Percentiles rank a stretch among this genome's conserved stretches.
These are phyloP conservation scores for Salix brachista DNA, from an alignment of 345 rosid species.

Conservation along the genomic window DNA sequence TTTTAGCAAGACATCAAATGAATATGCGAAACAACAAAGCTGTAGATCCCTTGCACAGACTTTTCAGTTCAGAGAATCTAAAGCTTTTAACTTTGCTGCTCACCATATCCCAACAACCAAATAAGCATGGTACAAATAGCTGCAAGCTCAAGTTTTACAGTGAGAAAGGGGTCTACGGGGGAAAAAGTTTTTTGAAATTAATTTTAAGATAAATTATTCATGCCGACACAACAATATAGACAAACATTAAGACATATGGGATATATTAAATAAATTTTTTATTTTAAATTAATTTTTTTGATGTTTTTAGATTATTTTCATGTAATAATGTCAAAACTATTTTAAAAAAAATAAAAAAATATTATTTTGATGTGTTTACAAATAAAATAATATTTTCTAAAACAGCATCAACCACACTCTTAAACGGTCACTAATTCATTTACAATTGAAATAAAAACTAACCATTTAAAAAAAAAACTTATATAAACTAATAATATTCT, in stretches of 20 bases:
- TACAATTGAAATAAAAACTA: no score
- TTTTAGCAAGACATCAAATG: neutral
- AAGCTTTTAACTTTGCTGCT: neutral
- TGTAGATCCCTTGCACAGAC: conserved; percentile 2
- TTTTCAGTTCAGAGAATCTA: conserved; percentile 1
- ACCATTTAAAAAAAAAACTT: no score
- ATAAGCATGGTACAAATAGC: neutral
- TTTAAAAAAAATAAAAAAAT: no score
- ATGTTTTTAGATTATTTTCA: no score
- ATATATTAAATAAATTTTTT: neutral
- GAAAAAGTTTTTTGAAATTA: no score
- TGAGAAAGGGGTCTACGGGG: neutral
- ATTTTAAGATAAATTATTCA: neutral
- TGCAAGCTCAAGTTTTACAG: neutral
- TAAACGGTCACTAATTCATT: no score
- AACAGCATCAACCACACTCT: no score
- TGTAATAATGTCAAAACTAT: no score
- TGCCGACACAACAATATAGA: neutral
- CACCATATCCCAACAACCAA: neutral
- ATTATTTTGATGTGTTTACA: no score
- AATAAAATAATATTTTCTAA: no score
- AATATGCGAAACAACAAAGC: neutral
- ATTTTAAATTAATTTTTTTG: no score
- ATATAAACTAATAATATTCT: neutral
- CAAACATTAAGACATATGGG: neutral